Evolutionary conservation across 2,329 filamentous ascomycete species (phyloP), one percentile per base, ranked within the genome.

Genomic region (Pseudogymnoascus sp.): DNA sequence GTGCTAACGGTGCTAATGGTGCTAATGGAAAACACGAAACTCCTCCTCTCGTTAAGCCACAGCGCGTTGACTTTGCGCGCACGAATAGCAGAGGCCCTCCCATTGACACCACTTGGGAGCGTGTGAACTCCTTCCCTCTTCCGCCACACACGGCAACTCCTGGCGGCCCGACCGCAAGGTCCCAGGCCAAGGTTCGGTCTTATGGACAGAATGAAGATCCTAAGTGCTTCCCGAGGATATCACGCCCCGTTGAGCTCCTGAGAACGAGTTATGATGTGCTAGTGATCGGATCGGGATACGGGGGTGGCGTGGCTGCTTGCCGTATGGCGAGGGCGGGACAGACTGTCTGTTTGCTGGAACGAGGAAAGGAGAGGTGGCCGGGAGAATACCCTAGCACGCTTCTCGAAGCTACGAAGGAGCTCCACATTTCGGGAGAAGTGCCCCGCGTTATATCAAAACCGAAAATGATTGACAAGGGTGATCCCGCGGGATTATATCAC

Each of bases 211-310:
- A 74, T 59, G 62, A 68, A n/a, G 60, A 68, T 13, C 64, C 44
- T 6, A 69, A 70, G 47, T 42, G 64, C 26, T 85, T 80, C 65
- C 83, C 82, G 1, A 78, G 83, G 1, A 80, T 86, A 64, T 83
- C 82, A 21, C 81, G 78, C 64, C 79, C 82, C 0, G 78, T 86
- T 11, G 81, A 86, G 69, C 74, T 85, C 26, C 80, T 88, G 70
- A 78, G 80, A 26, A 75, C 76, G 63, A 75, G 75, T 6, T 89
- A 90, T 67, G 86, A 89, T 73, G 82, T 82, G 40, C 80, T 90
- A 10, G 84, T 89, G 31, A 83, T 89, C 64, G 86, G 87, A 1
- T 88, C 85, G 8, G 87, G 87, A 1, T 90, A 89, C 71, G 87
- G 87, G 24, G 86, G 85, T 40, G 83, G 81, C 24, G 82, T 89